Evolutionary conservation across 768 basidiomycete species (phyloP), one percentile per base, ranked within the genome.

Genomic region (Kwoniella europaea): DNA sequence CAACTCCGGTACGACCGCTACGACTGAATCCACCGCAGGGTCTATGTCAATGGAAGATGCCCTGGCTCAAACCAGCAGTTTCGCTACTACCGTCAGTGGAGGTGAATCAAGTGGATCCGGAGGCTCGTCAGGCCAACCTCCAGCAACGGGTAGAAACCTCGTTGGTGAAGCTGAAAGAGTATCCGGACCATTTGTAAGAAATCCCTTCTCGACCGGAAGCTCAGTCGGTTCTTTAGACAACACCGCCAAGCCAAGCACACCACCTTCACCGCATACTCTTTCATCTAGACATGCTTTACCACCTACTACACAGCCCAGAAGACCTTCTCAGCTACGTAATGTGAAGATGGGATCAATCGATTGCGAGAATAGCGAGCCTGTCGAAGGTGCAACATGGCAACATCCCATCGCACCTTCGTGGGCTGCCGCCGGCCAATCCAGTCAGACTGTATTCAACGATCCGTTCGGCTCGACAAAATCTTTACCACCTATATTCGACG

Each of bases 271-370:
- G 1, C 74, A 75, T 46, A 74, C 73, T 10, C 63, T 74, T 15
- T 74, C 73, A 0, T 75, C 77, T 1, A 76, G 76, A 67, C 72
- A 76, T 59, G 24, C 54, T 16, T 46, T 71, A 7, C 72, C 71
- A 6, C 68, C 74, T 10, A 67, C 62, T 16, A 79, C 63, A 20
- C 76, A 79, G 46, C 82, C 82, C 18, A 74, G 84, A 18, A 76
- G 84, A 20, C 84, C 84, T 7, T 82, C 81, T 6, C 81, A 82
- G 41, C 71, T 84, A 0, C 69, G 84, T 13, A 80, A 82, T 54
- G 77, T 82, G 57, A 80, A 82, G 43, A 77, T 78, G 64, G 73
- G 77, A 12, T 78, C 79, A 15, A 60, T 68, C 10, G 77, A 76
- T 42, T 76, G 74, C 35, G 76, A 76, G 10, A 29, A 67, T 22